Evolutionary conservation across 2,329 filamentous ascomycete species (phyloP).

Genomic region (Arachnomyces sp.): DNA sequence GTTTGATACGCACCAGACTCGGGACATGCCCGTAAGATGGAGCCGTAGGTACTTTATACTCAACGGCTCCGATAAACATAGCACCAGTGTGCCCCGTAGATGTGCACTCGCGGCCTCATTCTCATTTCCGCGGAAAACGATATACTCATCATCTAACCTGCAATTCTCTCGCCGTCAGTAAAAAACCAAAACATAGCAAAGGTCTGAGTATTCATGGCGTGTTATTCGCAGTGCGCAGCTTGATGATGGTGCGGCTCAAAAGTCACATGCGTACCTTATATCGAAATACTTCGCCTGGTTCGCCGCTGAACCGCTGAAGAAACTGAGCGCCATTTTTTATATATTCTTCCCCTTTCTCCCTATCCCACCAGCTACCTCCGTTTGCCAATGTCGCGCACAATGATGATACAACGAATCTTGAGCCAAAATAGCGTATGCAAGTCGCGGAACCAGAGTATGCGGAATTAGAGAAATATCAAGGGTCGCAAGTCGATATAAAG

Average conservation of each 20-base stretch:
- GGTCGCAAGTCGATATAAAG: too few relatives aligned
- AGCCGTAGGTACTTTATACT: conserved; percentile 66
- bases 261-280: conserved; percentile 29
- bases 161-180: too few relatives aligned
- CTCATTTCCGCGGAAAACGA: conserved; percentile 67
- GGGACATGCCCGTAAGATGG: conserved; percentile 60
- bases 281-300: conserved; percentile 43
- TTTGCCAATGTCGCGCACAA: too few relatives aligned
- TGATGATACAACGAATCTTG: too few relatives aligned
- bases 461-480: too few relatives aligned
- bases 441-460: too few relatives aligned
- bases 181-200: conserved; percentile 7
- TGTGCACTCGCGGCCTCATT: conserved; percentile 68
- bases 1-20: conserved; percentile 53
- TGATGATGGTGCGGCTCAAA: background rate
- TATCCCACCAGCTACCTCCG: too few relatives aligned
- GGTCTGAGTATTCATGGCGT: too few relatives aligned
- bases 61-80: conserved; percentile 61
- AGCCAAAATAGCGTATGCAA: too few relatives aligned
- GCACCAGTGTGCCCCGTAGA: conserved; percentile 63
- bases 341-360: too few relatives aligned
- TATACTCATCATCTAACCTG: conserved; percentile 69
- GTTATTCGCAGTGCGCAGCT: too few relatives aligned
- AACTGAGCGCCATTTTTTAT: conserved; percentile 36
- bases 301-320: conserved; percentile 34